Evolutionary conservation across 2,329 filamentous ascomycete genomes (phyloP).

Genomic region (Trichoderma breve): DNA sequence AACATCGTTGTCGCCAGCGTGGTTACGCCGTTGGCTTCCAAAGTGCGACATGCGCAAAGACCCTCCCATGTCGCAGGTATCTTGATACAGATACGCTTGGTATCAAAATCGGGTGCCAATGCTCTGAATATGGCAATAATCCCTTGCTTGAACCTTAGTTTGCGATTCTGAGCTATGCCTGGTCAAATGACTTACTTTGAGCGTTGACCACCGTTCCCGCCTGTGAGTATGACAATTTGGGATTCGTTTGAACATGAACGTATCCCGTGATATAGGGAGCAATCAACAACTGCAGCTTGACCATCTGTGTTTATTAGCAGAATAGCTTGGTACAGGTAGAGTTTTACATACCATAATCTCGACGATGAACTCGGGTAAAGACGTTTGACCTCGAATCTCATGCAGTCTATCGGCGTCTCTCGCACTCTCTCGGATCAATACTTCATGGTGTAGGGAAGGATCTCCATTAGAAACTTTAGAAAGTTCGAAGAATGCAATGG

Average conservation of each 20-base stretch:
- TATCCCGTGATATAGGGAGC: slow-evolving; percentile 48
- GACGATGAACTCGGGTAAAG: slow-evolving; percentile 49
- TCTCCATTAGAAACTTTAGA: slow-evolving; percentile 25
- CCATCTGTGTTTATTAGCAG: slow-evolving; percentile 42
- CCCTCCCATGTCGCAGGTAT: slow-evolving; percentile 64
- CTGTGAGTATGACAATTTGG: slow-evolving; percentile 49
- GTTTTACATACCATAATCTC: slow-evolving; percentile 50
- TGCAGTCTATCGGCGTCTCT: slow-evolving; percentile 26
- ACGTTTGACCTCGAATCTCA: slow-evolving; percentile 24
- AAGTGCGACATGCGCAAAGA: slow-evolving; percentile 54
- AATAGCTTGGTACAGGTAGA: background rate
- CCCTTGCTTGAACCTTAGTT: slow-evolving; percentile 36
- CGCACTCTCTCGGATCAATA: slow-evolving; percentile 31
- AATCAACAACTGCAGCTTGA: slow-evolving; percentile 48
- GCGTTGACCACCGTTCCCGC: slow-evolving; percentile 51
- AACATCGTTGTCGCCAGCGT: slow-evolving; percentile 65
- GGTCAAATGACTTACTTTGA: slow-evolving; percentile 40
- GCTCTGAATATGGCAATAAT: slow-evolving; percentile 48
- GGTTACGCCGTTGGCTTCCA: slow-evolving; percentile 53
- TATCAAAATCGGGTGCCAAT: slow-evolving; percentile 44
- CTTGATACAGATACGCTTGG: slow-evolving; percentile 58
- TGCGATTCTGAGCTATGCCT: background rate
- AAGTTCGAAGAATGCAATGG: slow-evolving; percentile 36
- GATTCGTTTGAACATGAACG: slow-evolving; percentile 44
- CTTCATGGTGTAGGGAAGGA: slow-evolving; percentile 29